Evolutionary conservation across 306 rosid species (phyloP).

Genomic region (Chamaecrista fasciculata): DNA sequence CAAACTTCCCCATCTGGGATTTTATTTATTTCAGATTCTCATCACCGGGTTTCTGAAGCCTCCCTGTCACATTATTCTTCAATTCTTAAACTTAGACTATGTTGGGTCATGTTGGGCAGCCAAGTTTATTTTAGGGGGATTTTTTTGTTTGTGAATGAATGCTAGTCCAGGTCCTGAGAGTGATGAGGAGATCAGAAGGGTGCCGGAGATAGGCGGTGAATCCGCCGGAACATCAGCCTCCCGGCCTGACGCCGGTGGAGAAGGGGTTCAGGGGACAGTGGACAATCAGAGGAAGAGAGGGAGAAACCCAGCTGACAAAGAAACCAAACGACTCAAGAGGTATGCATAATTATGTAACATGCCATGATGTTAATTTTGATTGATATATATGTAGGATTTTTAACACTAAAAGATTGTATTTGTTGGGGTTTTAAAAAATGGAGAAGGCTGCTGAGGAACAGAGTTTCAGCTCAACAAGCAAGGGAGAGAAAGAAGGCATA

Average conservation of each 20-base stretch:
- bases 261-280: conserved; percentile 58
- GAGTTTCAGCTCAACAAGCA: conserved; percentile 99
- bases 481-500: conserved; percentile 96
- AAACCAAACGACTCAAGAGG: conserved; percentile 92
- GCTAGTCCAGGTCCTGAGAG: conserved; percentile 68
- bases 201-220: conserved; percentile 90
- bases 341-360: no score
- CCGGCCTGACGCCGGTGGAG: conserved; percentile 56
- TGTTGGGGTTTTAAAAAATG: conserved; percentile 19
- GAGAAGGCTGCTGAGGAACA: conserved; percentile 78
- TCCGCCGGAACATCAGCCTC: conserved; percentile 81
- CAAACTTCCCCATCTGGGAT: conserved; percentile 14
- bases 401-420: no score
- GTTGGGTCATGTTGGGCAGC: not conserved
- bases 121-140: conserved; percentile 1
- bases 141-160: not conserved
- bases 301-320: conserved; percentile 92
- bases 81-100: not conserved
- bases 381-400: no score
- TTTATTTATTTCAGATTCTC: not conserved
- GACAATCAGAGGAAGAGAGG: conserved; percentile 86
- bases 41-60: not conserved
- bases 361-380: no score
- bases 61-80: not conserved
- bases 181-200: conserved; percentile 96